Evolutionary conservation across 164 flowering plant species (phyloP), one percentile per base, ranked within the genome.

Genomic region (Amborella trichopoda): DNA sequence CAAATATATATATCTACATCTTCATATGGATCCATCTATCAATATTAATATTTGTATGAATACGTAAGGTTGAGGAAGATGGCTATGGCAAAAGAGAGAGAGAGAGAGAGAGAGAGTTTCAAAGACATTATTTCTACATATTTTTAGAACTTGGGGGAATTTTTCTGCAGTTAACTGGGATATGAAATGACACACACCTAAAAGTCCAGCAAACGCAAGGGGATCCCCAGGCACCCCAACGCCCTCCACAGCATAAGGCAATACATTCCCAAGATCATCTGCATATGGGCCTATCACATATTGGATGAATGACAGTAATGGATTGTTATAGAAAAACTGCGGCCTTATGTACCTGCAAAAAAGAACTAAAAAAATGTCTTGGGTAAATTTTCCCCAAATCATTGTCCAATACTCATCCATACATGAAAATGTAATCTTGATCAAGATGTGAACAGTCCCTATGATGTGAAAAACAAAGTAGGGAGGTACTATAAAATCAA

Each of bases 141-240:
- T n/a, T n/a, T n/a, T n/a, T n/a, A n/a, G n/a, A n/a, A n/a, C n/a
- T n/a, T n/a, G n/a, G n/a, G n/a, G n/a, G n/a, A n/a, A n/a, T n/a
- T n/a, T n/a, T n/a, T 20, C 17, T 2, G 39, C 49, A 34, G 32
- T n/a, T 3, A 13, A 45, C 55, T 26, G 49, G 40, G n/a, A n/a
- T n/a, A n/a, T n/a, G n/a, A n/a, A n/a, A n/a, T n/a, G n/a, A 16
- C 40, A 62, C 77, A 60, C 24, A 78, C 97, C 97, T 55, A 91
- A 41, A 20, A 91, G 85, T 32, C 98, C 96, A 26, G 98, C 95
- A 65, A 91, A 91, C 44, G 98, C 96, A 48, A 91, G 94, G 37
- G 96, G 98, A 54, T 87, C 96, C 34, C 75, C 81, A 24, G 98
- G 98, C 48, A 91, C 98, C 18, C 98, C 98, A 20, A 91, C 93